Evolutionary conservation across 257 asterid genomes (phyloP), one percentile per base, ranked within the genome.

Genomic region (Ligustrum vulgare): DNA sequence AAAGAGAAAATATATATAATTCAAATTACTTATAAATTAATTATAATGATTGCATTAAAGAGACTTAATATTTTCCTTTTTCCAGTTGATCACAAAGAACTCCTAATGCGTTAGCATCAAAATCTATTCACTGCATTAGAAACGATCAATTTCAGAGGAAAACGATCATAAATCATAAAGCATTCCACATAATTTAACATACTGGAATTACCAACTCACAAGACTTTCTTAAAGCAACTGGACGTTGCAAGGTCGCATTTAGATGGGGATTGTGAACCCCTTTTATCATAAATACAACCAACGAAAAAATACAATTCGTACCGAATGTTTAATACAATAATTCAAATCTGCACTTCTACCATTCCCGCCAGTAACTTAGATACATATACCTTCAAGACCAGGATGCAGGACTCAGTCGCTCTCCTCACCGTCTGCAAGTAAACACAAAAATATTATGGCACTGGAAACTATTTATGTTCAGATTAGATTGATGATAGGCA

Each of bases 381-480:
- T 72, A 33, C 81, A 69, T 70, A 69, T 71, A 45, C 66, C 86
- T 75, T 54, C 83, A 69, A 20, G 75, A 67, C 70, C 9, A 69
- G 45, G 51, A 60, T 0, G 67, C 75, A 72, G 49, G 69, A 75
- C 72, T 86, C 71, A 92, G 72, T 91, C 97, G 39, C 91, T 92
- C 37, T 87, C 90, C 51, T 80, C 93, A 1, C 85, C 91, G 79
- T 77, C 95, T 91, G 98, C 86, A 71, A 80, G 56, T 23, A 73
- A 64, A 76, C 77, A 56, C 64, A 67, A 47, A 47, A 31, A 49
- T 31, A 54, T 75, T 22, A 70, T 71, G 51, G 20, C 31, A 56
- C 25, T 6, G 62, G 20, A 2, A 16, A 34, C 18, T 10, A 51
- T 13, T 0, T 22, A 33, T 65, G 60, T 74, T 36, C n/a, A 63